Conservation (phyloP, 1,284 basidiomycete species). For the Leccinum cinnamomeum region DNA sequence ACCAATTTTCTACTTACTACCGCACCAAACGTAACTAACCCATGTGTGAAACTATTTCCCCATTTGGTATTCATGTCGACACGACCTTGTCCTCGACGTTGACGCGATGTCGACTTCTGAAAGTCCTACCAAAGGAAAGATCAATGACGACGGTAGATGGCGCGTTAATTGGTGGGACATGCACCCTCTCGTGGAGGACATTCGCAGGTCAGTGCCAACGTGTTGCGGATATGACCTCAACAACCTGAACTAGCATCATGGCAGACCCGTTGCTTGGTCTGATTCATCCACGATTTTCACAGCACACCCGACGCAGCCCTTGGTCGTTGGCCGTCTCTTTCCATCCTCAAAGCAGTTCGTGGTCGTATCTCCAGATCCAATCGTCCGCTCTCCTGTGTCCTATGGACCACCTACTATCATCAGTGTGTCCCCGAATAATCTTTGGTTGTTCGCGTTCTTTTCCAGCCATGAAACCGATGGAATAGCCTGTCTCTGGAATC, state of each 20-base stretch:
- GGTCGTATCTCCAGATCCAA: slow-evolving; percentile 51
- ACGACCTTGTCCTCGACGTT: neutral
- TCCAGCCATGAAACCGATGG: slow-evolving; percentile 56
- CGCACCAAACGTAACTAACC: neutral
- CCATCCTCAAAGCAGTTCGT: slow-evolving; percentile 65
- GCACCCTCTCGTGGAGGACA: slow-evolving; percentile 56
- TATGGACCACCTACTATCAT: slow-evolving; percentile 66
- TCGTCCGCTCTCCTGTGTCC: slow-evolving; percentile 44
- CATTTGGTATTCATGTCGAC: neutral
- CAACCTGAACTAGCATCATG: slow-evolving; percentile 1
- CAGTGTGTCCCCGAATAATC: slow-evolving; percentile 54
- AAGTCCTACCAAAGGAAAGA: slow-evolving; percentile 54
- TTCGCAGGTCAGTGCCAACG: slow-evolving; percentile 45
- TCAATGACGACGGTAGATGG: slow-evolving; percentile 52
- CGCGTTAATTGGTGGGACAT: slow-evolving; percentile 73
- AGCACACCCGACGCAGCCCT: slow-evolving; percentile 58
- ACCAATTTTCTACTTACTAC: neutral
- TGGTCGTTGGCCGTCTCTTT: slow-evolving; percentile 63
- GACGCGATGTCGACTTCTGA: slow-evolving; percentile 28
- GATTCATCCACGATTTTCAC: slow-evolving; percentile 65
- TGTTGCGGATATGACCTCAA: neutral
- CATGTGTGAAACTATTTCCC: neutral
- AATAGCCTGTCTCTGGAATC: slow-evolving; percentile 64
- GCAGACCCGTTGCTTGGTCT: slow-evolving; percentile 70
- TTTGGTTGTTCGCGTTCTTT: slow-evolving; percentile 75